A percentile compares a stretch with the other conserved stretches of the same genome.
Conservation (phyloP, 345 rosid genomes). For the Rhodamnia argentea region DNA sequence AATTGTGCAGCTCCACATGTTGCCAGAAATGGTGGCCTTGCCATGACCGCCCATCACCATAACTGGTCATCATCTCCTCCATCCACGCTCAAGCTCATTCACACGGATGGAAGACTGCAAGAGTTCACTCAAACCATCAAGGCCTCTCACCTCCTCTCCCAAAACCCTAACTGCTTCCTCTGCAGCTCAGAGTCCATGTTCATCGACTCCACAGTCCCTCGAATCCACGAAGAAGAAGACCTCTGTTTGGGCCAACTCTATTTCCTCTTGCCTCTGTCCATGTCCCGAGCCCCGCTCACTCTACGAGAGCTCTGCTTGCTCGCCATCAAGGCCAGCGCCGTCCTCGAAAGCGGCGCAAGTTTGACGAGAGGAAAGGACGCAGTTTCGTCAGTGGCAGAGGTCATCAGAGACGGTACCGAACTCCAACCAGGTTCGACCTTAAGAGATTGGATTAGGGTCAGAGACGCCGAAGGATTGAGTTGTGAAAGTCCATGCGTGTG, state of each 20-base stretch:
- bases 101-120: slow-evolving; percentile 20
- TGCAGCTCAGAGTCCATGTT: slow-evolving; percentile 33
- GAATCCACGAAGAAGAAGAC: slow-evolving; percentile 13
- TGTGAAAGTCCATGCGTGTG: not conserved
- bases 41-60: not conserved
- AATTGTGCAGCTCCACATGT: not conserved
- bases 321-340: slow-evolving; percentile 31
- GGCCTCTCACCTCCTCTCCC: slow-evolving; percentile 17
- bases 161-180: slow-evolving; percentile 25
- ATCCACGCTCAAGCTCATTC: slow-evolving; percentile 18
- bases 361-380: not conserved
- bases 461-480: not conserved
- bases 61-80: slow-evolving; percentile 4
- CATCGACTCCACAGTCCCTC: slow-evolving; percentile 13
- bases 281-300: slow-evolving; percentile 11
- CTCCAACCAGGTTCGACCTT: not conserved
- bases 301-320: slow-evolving; percentile 26
- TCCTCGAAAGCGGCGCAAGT: not conserved
- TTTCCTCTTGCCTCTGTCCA: slow-evolving; percentile 32
- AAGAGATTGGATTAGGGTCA: not conserved
- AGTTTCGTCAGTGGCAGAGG: not conserved
- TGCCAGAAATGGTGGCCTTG: not conserved
- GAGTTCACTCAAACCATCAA: slow-evolving; percentile 23
- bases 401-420: not conserved
- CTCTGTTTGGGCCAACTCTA: slow-evolving; percentile 33